Evolutionary conservation across 1,284 basidiomycete genomes (phyloP).

Genomic region (Rhodotorula sp.): DNA sequence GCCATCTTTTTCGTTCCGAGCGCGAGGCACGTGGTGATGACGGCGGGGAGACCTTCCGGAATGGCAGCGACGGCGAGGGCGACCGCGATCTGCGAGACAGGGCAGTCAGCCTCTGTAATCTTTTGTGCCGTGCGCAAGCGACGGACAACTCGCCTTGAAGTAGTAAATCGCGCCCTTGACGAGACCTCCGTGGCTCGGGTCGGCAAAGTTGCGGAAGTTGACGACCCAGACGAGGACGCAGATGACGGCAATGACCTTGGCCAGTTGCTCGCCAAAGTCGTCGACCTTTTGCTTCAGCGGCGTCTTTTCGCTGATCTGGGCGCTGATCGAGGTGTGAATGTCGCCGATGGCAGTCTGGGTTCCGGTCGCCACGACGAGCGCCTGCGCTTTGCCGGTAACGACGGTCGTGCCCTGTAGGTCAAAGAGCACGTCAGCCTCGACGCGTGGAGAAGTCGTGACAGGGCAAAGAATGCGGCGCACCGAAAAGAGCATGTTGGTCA

Average conservation of each 20-base stretch:
- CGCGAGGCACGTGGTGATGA: constrained; percentile 94
- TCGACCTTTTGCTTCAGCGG: constrained; percentile 93
- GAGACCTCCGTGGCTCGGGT: constrained; percentile 82
- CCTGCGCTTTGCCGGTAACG: constrained; percentile 81
- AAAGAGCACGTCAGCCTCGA: too few relatives aligned
- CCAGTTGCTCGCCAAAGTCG: constrained; percentile 92
- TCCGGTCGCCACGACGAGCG: constrained; percentile 83
- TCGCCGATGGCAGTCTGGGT: constrained; percentile 85
- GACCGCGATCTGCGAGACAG: constrained; percentile 69
- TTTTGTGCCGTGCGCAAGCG: too few relatives aligned
- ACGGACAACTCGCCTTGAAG: constrained; percentile 61
- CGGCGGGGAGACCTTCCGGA: constrained; percentile 90
- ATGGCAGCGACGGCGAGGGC: constrained; percentile 94
- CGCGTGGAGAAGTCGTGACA: neutral
- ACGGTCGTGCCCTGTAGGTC: constrained; percentile 73
- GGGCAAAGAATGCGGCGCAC: constrained; percentile 53
- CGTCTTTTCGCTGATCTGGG: constrained; percentile 87
- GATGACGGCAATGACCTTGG: constrained; percentile 93
- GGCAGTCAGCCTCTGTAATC: neutral
- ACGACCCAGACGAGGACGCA: constrained; percentile 94
- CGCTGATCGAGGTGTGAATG: constrained; percentile 84
- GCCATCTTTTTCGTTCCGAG: constrained; percentile 98
- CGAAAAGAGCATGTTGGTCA: constrained; percentile 91
- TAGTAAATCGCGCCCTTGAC: constrained; percentile 94
- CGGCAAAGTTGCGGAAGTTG: constrained; percentile 89